phyloP scores from a whole-genome alignment of 768 basidiomycete species.

The Serendipita sp. region DNA sequence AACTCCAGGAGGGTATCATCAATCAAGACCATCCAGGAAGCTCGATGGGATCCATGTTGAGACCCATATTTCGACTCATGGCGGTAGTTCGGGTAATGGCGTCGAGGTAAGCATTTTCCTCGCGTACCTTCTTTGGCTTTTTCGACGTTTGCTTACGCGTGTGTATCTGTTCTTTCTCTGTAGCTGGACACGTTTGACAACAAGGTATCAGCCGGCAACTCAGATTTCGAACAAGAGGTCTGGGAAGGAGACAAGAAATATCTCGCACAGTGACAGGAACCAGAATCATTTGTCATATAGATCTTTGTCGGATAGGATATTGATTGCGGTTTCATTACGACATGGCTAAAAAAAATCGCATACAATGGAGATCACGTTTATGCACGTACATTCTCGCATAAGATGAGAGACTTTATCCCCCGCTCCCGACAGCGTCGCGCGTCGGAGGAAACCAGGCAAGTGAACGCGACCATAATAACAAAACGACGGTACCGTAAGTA shows the following conservation, averaged over 20 bases:
- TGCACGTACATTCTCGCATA: too few species aligned
- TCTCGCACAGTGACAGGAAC: background rate
- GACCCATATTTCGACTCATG: background rate
- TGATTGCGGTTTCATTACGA: background rate
- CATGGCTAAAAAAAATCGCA: too few species aligned
- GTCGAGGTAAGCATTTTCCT: background rate
- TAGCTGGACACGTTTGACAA: background rate
- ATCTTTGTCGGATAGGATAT: background rate
- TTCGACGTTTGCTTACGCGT: background rate
- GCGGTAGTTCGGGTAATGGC: slow-evolving; percentile 2
- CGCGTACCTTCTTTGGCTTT: background rate
- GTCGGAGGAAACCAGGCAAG: too few species aligned
- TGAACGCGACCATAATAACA: too few species aligned
- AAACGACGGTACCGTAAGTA: too few species aligned
- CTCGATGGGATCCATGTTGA: slow-evolving; percentile 3
- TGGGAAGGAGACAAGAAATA: background rate
- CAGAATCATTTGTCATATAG: background rate
- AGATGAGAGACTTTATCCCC: too few species aligned
- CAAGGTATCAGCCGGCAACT: background rate
- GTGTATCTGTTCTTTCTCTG: background rate
- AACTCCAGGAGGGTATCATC: background rate
- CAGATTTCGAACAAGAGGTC: slow-evolving; percentile 1
- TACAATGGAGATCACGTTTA: too few species aligned
- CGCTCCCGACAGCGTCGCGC: too few species aligned
- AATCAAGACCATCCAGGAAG: too few species aligned